Percentiles rank a stretch among this genome's conserved stretches.
Conservation (phyloP, 208 protist species). For the Trypanosoma cruzi region DNA sequence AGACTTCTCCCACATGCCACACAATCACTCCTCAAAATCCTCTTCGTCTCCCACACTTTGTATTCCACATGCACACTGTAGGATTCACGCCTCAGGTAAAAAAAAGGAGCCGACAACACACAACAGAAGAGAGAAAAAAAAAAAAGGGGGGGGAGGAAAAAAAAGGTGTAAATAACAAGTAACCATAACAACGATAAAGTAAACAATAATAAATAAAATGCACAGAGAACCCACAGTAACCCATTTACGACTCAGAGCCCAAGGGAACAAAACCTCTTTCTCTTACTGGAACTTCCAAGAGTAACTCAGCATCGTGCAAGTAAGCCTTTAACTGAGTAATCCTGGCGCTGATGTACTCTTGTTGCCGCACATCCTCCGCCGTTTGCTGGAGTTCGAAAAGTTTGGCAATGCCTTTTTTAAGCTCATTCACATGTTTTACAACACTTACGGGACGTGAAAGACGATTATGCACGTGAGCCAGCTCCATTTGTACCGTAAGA, state of each 20-base stretch:
- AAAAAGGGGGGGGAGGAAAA: too few species aligned
- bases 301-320: conserved; percentile 45
- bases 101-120: too few species aligned
- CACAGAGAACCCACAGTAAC: background rate
- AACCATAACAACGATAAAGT: conserved; percentile 2
- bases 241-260: conserved; percentile 15
- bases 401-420: conserved; percentile 57
- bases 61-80: too few species aligned
- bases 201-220: conserved; percentile 24
- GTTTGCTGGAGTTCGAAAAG: conserved; percentile 42
- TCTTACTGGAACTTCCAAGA: conserved; percentile 34
- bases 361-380: conserved; percentile 45
- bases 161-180: too few species aligned
- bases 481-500: conserved; percentile 48
- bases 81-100: too few species aligned
- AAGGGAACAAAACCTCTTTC: conserved; percentile 53
- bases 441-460: conserved; percentile 56
- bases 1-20: background rate
- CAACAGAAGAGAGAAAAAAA: too few species aligned
- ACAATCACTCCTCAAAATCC: too few species aligned
- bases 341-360: conserved; percentile 45
- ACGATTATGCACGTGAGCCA: conserved; percentile 52
- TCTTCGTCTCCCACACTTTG: too few species aligned
- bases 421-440: conserved; percentile 46
- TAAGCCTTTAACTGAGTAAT: conserved; percentile 47